Conservation (phyloP, 306 rosid genomes). For the Rosa chinensis region DNA sequence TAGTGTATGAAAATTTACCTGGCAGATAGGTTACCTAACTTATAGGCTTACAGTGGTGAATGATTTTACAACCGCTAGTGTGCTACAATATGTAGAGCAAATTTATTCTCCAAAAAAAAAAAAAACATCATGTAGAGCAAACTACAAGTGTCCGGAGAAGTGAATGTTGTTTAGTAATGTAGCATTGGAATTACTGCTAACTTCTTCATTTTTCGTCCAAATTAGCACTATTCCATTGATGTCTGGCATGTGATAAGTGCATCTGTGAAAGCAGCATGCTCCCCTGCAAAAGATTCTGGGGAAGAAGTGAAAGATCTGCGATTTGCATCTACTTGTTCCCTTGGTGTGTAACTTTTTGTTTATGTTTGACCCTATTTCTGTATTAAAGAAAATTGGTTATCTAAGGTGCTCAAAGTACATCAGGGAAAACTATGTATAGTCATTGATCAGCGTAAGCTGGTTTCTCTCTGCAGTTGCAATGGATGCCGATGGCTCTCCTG, state of each 20-base stretch:
- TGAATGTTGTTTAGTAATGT: not conserved
- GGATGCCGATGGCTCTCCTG: conserved; percentile 87
- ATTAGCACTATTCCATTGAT: conserved; percentile 97
- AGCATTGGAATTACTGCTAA: conserved; percentile 24
- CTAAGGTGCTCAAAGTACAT: not conserved
- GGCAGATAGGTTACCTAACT: no score
- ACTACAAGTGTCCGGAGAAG: no score
- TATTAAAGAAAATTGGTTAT: no score
- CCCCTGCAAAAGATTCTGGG: conserved; percentile 58
- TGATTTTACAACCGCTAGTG: no score
- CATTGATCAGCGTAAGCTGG: conserved; percentile 10
- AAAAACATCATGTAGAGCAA: no score
- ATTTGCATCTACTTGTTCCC: conserved; percentile 95
- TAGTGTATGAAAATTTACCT: not conserved
- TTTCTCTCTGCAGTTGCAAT: conserved; percentile 32
- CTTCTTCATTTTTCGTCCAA: conserved; percentile 26
- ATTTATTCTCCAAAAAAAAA: no score
- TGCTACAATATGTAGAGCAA: no score
- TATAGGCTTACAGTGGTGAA: no score
- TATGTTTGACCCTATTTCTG: not conserved
- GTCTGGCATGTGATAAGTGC: conserved; percentile 90
- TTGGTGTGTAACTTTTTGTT: conserved; percentile 47
- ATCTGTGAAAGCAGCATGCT: conserved; percentile 80
- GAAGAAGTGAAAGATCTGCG: conserved; percentile 79
- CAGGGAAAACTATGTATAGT: not conserved